Evolutionary conservation across 345 rosid genomes (phyloP).

Genomic region (Brassica nigra): DNA sequence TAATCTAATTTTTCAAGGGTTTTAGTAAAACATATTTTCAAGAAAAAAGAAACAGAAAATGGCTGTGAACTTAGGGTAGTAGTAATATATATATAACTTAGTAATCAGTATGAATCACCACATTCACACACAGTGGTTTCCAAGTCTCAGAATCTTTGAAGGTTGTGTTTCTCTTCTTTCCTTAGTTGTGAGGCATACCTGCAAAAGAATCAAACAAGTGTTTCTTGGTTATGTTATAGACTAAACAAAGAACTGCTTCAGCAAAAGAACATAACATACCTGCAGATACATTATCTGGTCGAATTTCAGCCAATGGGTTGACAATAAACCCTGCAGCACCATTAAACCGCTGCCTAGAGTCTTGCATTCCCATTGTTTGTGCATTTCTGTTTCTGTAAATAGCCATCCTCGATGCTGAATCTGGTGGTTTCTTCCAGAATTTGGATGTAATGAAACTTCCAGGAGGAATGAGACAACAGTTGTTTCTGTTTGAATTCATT

Average conservation of each 20-base stretch:
- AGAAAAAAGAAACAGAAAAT: constrained; percentile 9
- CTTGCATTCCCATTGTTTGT: constrained; percentile 46
- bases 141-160: constrained; percentile 2
- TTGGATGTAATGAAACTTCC: constrained; percentile 68
- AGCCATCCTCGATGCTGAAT: constrained; percentile 51
- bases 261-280: constrained; percentile 15
- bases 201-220: constrained; percentile 8
- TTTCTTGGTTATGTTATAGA: neutral
- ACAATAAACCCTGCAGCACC: constrained; percentile 62
- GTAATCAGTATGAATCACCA: constrained; percentile 32
- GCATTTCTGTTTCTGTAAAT: constrained; percentile 42
- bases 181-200: constrained; percentile 30
- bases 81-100: neutral
- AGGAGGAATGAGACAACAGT: constrained; percentile 77
- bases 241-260: constrained; percentile 10
- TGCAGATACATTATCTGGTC: constrained; percentile 31
- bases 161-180: constrained; percentile 5
- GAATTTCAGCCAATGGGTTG: constrained; percentile 90
- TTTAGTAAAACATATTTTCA: constrained; percentile 13
- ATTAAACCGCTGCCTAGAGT: constrained; percentile 52
- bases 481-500: constrained; percentile 52
- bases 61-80: neutral
- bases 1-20: neutral
- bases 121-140: constrained; percentile 26
- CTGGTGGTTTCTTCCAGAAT: constrained; percentile 72